Evolutionary conservation across 305 asterid species (phyloP).

Genomic region (Solanum hybrid): DNA sequence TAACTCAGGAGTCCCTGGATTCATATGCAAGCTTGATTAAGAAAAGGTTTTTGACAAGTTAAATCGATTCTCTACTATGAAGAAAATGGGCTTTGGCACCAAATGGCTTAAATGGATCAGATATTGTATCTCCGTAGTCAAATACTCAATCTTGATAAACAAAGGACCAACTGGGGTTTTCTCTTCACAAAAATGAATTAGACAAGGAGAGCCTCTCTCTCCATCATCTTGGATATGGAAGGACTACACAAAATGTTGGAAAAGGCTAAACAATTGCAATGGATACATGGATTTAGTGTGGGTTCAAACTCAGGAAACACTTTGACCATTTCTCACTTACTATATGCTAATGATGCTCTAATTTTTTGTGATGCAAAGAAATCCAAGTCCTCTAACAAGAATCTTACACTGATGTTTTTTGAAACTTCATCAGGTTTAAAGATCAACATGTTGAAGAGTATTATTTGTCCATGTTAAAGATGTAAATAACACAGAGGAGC

Average conservation of each 20-base stretch:
- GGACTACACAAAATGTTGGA: background rate
- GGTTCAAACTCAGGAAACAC: background rate
- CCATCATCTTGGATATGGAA: background rate
- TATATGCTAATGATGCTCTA: background rate
- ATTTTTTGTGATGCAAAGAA: background rate
- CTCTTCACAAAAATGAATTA: background rate
- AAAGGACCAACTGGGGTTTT: background rate
- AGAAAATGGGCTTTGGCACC: background rate
- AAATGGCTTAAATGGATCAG: background rate
- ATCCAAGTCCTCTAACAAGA: background rate
- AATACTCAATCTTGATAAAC: background rate
- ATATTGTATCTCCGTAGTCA: background rate
- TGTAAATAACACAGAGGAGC: background rate
- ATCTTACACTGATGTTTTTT: background rate
- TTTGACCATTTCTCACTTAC: background rate
- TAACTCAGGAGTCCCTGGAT: background rate
- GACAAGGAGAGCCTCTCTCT: background rate
- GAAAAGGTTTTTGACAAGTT: background rate
- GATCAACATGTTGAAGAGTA: background rate
- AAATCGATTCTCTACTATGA: background rate
- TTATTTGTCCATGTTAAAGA: background rate
- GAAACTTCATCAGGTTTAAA: background rate
- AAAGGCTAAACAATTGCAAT: background rate
- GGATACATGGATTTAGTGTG: background rate
- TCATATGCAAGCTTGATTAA: background rate